Percentiles rank a stretch among this genome's conserved stretches.
Evolutionary conservation across 257 asterid genomes (phyloP).

Genomic region (Solanum ossicruentum): DNA sequence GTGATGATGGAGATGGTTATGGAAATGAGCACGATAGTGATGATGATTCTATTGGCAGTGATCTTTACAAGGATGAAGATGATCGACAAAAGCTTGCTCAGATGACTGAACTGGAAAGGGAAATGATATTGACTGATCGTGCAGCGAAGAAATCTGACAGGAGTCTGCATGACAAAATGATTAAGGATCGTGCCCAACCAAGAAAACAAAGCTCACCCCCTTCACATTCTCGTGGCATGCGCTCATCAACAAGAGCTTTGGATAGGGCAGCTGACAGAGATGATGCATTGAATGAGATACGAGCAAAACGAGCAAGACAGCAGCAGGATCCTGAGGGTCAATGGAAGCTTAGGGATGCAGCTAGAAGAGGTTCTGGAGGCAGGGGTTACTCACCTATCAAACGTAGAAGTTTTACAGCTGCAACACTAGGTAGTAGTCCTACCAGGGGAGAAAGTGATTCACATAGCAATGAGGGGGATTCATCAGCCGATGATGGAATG

Average conservation of each 20-base stretch:
- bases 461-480: constrained; percentile 65
- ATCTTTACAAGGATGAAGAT: constrained; percentile 78
- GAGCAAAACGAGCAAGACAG: constrained; percentile 59
- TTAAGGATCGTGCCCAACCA: constrained; percentile 17
- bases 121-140: constrained; percentile 77
- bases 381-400: constrained; percentile 71
- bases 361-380: constrained; percentile 50
- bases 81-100: constrained; percentile 79
- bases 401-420: constrained; percentile 57
- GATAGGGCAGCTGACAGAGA: constrained; percentile 84
- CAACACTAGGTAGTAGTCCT: constrained; percentile 63
- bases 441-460: constrained; percentile 68
- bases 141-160: constrained; percentile 82
- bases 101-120: constrained; percentile 84
- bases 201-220: constrained; percentile 68
- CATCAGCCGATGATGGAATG: constrained; percentile 77
- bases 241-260: constrained; percentile 52
- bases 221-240: constrained; percentile 59
- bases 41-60: constrained; percentile 92
- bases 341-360: constrained; percentile 43
- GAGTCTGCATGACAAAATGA: constrained; percentile 57
- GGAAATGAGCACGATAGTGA: constrained; percentile 63
- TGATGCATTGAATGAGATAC: constrained; percentile 39
- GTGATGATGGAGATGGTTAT: constrained; percentile 34
- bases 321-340: constrained; percentile 38